phyloP scores from a whole-genome alignment of 2,329 filamentous ascomycete species.

The Fusarium avenaceum region DNA sequence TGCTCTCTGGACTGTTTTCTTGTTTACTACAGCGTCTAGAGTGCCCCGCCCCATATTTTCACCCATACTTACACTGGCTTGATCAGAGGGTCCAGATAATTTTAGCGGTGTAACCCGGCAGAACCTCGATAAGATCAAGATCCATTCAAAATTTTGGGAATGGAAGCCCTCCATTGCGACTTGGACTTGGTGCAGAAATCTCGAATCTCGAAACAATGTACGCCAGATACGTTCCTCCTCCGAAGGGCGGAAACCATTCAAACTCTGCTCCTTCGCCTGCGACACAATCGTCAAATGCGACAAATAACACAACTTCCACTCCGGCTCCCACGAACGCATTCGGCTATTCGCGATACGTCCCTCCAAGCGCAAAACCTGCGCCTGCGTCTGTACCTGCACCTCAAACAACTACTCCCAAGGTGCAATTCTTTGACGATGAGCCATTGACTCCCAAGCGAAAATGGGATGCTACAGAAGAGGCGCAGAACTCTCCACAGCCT shows the following conservation, averaged over 20 bases:
- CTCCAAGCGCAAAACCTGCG: constrained; percentile 49
- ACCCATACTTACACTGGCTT: background rate
- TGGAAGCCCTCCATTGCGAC: constrained; percentile 33
- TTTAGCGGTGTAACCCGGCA: constrained; percentile 56
- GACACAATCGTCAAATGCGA: background rate
- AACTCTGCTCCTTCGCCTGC: background rate
- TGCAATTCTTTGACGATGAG: constrained; percentile 51
- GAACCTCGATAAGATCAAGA: constrained; percentile 54
- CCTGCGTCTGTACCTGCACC: constrained; percentile 2
- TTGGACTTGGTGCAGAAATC: constrained; percentile 21
- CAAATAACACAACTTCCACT: constrained; percentile 4
- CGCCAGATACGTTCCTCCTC: constrained; percentile 59
- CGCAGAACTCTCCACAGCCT: constrained; percentile 47
- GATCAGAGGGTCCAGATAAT: constrained; percentile 45
- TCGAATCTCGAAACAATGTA: constrained; percentile 53
- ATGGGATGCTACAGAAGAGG: constrained; percentile 52
- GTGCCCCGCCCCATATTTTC: too few relatives aligned
- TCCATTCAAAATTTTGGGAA: constrained; percentile 54
- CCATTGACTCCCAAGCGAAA: constrained; percentile 54
- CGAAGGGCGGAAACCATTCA: constrained; percentile 38
- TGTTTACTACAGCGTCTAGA: too few relatives aligned
- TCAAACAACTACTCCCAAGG: constrained; percentile 18
- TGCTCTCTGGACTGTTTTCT: too few relatives aligned
- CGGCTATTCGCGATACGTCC: constrained; percentile 59
- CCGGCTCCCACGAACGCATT: constrained; percentile 40